Evolutionary conservation across 1,284 basidiomycete species (phyloP).

Genomic region (Malassezia brasiliensis): DNA sequence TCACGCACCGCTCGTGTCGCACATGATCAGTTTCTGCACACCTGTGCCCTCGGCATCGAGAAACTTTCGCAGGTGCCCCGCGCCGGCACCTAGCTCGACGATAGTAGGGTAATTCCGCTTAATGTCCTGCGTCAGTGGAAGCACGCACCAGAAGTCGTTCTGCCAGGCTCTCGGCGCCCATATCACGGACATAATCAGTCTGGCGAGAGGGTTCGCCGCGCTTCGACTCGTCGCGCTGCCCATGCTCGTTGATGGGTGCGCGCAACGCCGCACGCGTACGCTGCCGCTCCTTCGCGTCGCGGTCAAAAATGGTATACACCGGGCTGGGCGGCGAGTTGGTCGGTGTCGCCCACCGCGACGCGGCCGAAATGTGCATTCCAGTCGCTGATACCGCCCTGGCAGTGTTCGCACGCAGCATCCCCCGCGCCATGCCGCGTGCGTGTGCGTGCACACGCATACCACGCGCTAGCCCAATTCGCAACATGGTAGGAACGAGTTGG

Average conservation of each 20-base stretch:
- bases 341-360: not conserved
- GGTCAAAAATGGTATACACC: conserved; percentile 63
- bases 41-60: conserved; percentile 62
- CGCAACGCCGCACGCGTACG: conserved; percentile 63
- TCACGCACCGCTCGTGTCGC: conserved; percentile 61
- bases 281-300: conserved; percentile 69
- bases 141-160: conserved; percentile 68
- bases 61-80: conserved; percentile 80
- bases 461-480: not conserved
- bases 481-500: not conserved
- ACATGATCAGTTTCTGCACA: conserved; percentile 64
- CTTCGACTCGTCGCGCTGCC: conserved; percentile 19
- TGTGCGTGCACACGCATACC: not conserved
- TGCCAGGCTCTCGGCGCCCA: conserved; percentile 78
- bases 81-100: conserved; percentile 84
- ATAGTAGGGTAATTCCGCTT: conserved; percentile 71
- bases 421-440: too few relatives aligned
- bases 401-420: too few relatives aligned
- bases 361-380: too few relatives aligned
- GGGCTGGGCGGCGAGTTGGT: conserved; percentile 22
- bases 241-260: conserved; percentile 52
- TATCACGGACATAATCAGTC: conserved; percentile 85
- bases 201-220: conserved; percentile 56
- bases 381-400: too few relatives aligned
- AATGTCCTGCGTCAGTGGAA: conserved; percentile 61